These are phyloP conservation scores for Synchytrium microbalum DNA, from an alignment of 371 early-diverging fungal species.

Conservation along the genomic window DNA sequence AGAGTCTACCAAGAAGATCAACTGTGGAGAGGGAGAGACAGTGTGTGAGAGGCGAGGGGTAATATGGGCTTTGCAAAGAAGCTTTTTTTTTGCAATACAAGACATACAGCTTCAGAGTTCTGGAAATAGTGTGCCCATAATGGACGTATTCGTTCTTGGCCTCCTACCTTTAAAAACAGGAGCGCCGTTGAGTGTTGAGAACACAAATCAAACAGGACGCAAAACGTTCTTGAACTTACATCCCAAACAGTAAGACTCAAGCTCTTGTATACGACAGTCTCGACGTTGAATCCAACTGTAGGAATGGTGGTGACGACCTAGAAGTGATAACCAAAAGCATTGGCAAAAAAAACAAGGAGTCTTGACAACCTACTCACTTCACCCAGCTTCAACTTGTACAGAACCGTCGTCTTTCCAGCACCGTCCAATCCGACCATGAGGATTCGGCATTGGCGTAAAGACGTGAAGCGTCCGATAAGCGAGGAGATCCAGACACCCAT, in stretches of 20 bases:
- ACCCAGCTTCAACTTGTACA: not conserved
- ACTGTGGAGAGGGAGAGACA: too few relatives aligned
- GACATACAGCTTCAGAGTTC: conserved; percentile 25
- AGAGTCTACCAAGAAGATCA: conserved; percentile 94
- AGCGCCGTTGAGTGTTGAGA: too few relatives aligned
- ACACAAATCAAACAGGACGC: too few relatives aligned
- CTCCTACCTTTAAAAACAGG: too few relatives aligned
- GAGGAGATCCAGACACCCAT: too few relatives aligned
- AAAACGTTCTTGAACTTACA: too few relatives aligned
- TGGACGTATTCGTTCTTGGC: conserved; percentile 88
- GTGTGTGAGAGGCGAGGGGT: too few relatives aligned
- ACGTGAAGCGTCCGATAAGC: too few relatives aligned
- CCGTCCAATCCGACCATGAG: conserved; percentile 1
- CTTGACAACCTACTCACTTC: not conserved
- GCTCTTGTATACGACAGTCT: too few relatives aligned
- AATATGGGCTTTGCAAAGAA: too few relatives aligned
- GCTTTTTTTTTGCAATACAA: too few relatives aligned
- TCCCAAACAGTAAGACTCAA: conserved; percentile 47
- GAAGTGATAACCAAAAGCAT: not conserved
- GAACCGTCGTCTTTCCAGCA: not conserved
- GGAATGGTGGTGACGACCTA: conserved; percentile 3
- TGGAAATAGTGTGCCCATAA: conserved; percentile 50
- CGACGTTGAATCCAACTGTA: conserved; percentile 82
- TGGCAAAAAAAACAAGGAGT: not conserved
- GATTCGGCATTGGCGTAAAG: too few relatives aligned